Evolutionary conservation across 768 basidiomycete genomes (phyloP).

Genomic region (Suillus fuscotomentosus): DNA sequence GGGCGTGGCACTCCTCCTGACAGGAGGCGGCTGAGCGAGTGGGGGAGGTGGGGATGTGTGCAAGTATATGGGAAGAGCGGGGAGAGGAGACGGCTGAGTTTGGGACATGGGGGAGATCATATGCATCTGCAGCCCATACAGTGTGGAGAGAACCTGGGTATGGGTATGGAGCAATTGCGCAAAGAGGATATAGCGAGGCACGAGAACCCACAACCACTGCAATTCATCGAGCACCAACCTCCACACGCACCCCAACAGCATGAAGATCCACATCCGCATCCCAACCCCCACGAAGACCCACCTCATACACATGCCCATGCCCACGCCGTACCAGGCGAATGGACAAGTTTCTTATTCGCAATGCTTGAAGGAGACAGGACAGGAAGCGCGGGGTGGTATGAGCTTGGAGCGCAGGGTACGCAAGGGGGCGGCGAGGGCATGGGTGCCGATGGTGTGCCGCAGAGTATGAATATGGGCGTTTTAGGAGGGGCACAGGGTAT

Average conservation of each 20-base stretch:
- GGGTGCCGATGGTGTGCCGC: background rate
- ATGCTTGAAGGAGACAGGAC: conserved; percentile 32
- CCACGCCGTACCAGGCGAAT: conserved; percentile 18
- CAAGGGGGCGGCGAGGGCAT: background rate
- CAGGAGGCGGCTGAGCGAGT: conserved; percentile 26
- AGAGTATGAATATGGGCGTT: background rate
- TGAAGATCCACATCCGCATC: background rate
- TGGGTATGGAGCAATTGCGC: background rate
- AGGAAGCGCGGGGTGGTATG: conserved; percentile 25
- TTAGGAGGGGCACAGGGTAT: background rate
- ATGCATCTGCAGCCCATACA: background rate
- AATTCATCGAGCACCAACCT: background rate
- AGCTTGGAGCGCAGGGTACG: conserved; percentile 19
- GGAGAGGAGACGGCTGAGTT: background rate
- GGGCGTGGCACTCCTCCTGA: conserved; percentile 33
- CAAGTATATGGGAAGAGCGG: background rate
- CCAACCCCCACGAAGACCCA: conserved; percentile 4
- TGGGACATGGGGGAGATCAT: background rate
- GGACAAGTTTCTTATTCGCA: conserved; percentile 33
- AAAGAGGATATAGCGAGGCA: background rate
- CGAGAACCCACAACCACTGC: background rate
- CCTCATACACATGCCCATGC: background rate
- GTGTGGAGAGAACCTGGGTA: background rate
- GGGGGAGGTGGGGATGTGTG: conserved; percentile 20
- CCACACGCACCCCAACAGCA: background rate